Base-by-base conservation (phyloP, 2,329 filamentous ascomycete species). In the Tolypocladium cylindrosporum region DNA sequence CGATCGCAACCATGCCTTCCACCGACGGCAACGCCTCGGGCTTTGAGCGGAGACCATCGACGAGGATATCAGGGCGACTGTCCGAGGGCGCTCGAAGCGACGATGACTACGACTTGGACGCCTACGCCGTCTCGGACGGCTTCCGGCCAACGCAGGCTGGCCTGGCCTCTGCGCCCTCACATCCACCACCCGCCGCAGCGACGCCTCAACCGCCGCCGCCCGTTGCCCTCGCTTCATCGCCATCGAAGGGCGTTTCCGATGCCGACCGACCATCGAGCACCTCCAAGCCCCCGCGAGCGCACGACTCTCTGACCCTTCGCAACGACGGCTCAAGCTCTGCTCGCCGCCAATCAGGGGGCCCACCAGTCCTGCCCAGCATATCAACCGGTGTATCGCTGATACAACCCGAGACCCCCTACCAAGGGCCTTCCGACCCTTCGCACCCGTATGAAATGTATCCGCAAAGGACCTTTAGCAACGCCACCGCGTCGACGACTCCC, bases 361-460 rank as follows among this genome's bases (percentile, higher is more conserved):
- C 56, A 8, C 48, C 55, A 3, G 55, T 42, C 51, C 48, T 54
- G 4, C 24, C 55, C 24, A 75, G 67, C 57, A 60, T 64, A 13
- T 74, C 74, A 4, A 73, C 71, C 50, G 68, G 71, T 2, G 69
- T 72, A n/a, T 68, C 71, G 3, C 71, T 72, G 43, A 67, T 79
- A 24, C 69, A 71, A 39, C 61, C 77, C 4, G 79, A 90, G 58
- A 86, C 83, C 59, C 87, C 88, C 14, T 89, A 91, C 63, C 81
- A 82, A 19, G 88, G 86, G 8, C 82, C 85, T 1, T 84, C 82
- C 4, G 87, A 86, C 3, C 90, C 91, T 21, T 94, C 89, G 56
- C 89, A 94, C 71, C 89, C 90, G 0, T 96, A 95, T 69, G 84
- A 83, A 64, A 87, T 93, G 84, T 95, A 95, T 70, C 84, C 87